A percentile compares a stretch with the other conserved stretches of the same genome.
Conservation (phyloP, 2,329 filamentous ascomycete genomes). For the Talaromyces amestolkiae region DNA sequence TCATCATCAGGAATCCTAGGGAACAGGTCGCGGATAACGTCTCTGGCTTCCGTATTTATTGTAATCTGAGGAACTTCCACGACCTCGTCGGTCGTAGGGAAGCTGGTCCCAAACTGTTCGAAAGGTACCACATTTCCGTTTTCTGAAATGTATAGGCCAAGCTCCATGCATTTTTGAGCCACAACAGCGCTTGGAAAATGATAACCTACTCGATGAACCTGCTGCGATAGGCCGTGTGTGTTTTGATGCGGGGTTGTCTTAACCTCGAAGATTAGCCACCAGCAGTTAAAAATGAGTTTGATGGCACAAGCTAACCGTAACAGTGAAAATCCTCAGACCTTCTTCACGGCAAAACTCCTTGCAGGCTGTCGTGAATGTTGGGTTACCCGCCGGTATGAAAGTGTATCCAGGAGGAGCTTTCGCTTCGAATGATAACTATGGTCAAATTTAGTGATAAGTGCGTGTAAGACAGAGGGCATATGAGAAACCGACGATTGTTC, state of each 20-base stretch:
- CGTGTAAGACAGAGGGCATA: not conserved
- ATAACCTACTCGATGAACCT: conserved; percentile 61
- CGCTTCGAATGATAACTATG: conserved; percentile 55
- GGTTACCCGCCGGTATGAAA: conserved; percentile 60
- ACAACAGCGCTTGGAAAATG: conserved; percentile 63
- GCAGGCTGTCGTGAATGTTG: conserved; percentile 57
- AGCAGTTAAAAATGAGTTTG: not conserved
- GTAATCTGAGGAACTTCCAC: conserved; percentile 43
- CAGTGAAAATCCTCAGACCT: conserved; percentile 55
- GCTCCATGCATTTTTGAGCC: conserved; percentile 53
- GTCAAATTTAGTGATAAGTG: conserved; percentile 33
- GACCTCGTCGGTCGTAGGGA: conserved; percentile 26
- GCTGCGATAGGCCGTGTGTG: conserved; percentile 55
- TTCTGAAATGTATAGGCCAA: conserved; percentile 46
- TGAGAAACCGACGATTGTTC: conserved; percentile 47
- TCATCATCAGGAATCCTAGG: conserved; percentile 61
- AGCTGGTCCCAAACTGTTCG: conserved; percentile 28
- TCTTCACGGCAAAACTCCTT: conserved; percentile 59
- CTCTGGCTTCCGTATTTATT: conserved; percentile 57
- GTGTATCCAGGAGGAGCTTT: conserved; percentile 59
- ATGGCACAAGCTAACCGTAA: conserved; percentile 53
- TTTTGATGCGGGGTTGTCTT: conserved; percentile 52
- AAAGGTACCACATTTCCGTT: conserved; percentile 48
- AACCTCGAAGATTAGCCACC: conserved; percentile 4
- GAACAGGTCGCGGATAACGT: conserved; percentile 61